Evolutionary conservation across 2,329 filamentous ascomycete genomes (phyloP).

Genomic region (Fusarium miscanthi): DNA sequence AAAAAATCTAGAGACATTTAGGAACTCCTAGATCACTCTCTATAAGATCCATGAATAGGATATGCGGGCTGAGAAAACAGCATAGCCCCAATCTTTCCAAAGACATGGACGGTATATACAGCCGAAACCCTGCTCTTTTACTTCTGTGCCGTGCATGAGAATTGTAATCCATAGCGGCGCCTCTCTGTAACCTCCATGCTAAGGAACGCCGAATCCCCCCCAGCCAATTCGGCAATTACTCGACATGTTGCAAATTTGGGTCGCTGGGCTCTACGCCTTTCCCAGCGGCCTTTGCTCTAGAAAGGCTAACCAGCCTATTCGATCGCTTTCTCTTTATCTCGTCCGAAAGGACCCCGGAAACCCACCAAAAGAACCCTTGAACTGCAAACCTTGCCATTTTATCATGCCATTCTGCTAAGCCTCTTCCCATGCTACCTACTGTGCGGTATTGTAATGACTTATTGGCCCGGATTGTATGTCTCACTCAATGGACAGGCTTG

Average conservation of each 20-base stretch:
- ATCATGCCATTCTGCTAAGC: conserved; percentile 28
- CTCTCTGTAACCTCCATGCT: conserved; percentile 24
- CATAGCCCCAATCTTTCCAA: background rate
- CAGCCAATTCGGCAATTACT: conserved; percentile 10
- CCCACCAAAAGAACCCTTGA: conserved; percentile 30
- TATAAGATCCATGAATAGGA: background rate
- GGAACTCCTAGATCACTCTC: conserved; percentile 5
- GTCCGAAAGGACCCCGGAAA: conserved; percentile 17
- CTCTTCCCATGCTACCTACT: conserved; percentile 1
- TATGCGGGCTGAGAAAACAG: background rate
- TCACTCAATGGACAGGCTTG: conserved; percentile 19
- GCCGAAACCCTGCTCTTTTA: background rate
- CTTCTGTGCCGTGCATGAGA: background rate
- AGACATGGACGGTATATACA: background rate
- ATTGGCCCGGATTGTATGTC: conserved; percentile 23
- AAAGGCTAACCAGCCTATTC: conserved; percentile 1
- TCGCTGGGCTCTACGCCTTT: background rate
- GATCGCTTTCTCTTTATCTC: conserved; percentile 10
- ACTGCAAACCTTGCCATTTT: conserved; percentile 9
- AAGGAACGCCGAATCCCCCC: conserved; percentile 17
- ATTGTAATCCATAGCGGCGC: too few species aligned
- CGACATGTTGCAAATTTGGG: conserved; percentile 11
- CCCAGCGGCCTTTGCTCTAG: background rate
- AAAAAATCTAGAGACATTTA: conserved; percentile 1
- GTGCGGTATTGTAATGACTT: background rate